Percentiles rank a stretch among this genome's conserved stretches.
Evolutionary conservation across 345 rosid species (phyloP).

Genomic region (Arabis alpina): DNA sequence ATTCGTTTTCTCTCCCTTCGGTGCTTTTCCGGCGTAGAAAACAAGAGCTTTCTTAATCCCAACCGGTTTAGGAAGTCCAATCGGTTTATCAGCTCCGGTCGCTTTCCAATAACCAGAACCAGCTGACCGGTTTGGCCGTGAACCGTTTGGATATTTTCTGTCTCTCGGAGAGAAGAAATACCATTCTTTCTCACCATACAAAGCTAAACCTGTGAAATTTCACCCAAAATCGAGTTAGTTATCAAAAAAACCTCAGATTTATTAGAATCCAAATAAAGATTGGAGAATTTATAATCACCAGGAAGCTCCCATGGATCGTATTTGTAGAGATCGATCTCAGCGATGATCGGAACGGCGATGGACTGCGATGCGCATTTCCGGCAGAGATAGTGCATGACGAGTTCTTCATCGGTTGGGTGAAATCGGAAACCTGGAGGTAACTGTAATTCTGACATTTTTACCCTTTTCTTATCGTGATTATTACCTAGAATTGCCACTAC

Average conservation of each 20-base stretch:
- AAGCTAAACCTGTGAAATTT: constrained; percentile 57
- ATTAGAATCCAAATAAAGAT: not conserved
- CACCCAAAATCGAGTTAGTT: not conserved
- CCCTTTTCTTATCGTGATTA: not conserved
- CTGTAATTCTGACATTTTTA: constrained; percentile 50
- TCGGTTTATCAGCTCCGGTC: constrained; percentile 97
- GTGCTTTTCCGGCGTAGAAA: constrained; percentile 93
- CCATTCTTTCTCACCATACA: constrained; percentile 97
- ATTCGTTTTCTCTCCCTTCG: constrained; percentile 88
- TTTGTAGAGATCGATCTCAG: constrained; percentile 92
- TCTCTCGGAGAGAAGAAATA: constrained; percentile 90
- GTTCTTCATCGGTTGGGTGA: constrained; percentile 97
- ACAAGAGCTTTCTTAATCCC: constrained; percentile 98
- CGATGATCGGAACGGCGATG: constrained; percentile 75
- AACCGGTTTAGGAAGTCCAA: constrained; percentile 71
- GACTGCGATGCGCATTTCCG: constrained; percentile 76
- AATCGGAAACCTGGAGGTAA: constrained; percentile 93
- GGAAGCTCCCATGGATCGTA: constrained; percentile 93
- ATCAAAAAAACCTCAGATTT: constrained; percentile 6
- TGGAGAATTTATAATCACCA: constrained; percentile 44
- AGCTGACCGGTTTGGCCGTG: constrained; percentile 92
- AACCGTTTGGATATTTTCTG: constrained; percentile 92
- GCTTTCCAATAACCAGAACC: constrained; percentile 98
- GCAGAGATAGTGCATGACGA: constrained; percentile 88
- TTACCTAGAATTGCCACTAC: not conserved